Conservation (phyloP, 345 rosid genomes). For the Boechera stricta region DNA sequence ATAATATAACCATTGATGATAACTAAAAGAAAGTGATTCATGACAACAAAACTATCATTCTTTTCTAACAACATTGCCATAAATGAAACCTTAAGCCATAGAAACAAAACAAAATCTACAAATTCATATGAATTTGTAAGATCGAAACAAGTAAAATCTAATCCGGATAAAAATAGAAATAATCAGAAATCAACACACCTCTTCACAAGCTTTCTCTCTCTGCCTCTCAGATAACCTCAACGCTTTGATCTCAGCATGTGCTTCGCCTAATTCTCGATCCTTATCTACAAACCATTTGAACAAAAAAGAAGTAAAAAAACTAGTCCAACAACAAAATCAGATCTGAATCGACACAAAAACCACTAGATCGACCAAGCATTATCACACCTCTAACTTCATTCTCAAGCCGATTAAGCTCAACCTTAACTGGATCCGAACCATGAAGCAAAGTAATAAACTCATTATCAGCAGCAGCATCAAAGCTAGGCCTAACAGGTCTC, state of each 20-base stretch:
- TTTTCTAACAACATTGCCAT: slow-evolving; percentile 5
- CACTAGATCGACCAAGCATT: slow-evolving; percentile 73
- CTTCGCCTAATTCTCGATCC: slow-evolving; percentile 91
- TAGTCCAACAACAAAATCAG: slow-evolving; percentile 25
- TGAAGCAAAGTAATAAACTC: slow-evolving; percentile 87
- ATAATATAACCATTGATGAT: neutral
- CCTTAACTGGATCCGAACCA: slow-evolving; percentile 99
- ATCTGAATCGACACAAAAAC: slow-evolving; percentile 45
- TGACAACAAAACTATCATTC: neutral
- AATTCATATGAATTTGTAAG: no score
- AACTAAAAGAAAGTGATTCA: neutral
- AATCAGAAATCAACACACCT: slow-evolving; percentile 64
- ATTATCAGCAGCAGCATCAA: slow-evolving; percentile 79
- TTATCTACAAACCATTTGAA: slow-evolving; percentile 58
- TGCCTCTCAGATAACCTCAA: slow-evolving; percentile 78
- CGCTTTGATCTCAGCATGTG: slow-evolving; percentile 94
- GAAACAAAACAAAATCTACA: neutral
- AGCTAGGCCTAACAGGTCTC: slow-evolving; percentile 75
- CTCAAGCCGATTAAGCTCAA: slow-evolving; percentile 98
- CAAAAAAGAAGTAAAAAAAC: neutral
- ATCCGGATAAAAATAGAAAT: neutral
- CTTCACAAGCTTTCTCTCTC: slow-evolving; percentile 98
- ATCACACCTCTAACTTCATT: slow-evolving; percentile 93
- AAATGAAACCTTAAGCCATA: neutral
- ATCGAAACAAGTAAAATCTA: no score